Evolutionary conservation across 83 land plant species (phyloP).

Genomic region (Thuja plicata): DNA sequence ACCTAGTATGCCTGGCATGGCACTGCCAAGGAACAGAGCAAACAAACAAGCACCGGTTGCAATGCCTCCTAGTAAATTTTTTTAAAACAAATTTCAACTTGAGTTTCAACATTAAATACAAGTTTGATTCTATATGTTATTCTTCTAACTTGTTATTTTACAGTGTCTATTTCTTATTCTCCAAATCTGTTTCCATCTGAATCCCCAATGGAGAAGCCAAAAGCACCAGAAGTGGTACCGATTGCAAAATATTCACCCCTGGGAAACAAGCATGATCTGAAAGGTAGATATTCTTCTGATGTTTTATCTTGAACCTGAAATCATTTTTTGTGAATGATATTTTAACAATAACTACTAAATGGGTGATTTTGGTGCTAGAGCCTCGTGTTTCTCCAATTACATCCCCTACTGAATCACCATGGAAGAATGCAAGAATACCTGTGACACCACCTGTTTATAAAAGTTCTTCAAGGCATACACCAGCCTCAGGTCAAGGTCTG

Average conservation of each 20-base stretch:
- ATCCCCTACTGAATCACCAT: background rate
- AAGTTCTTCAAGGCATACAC: background rate
- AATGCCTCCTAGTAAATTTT: background rate
- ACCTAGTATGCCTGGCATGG: background rate
- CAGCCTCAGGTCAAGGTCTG: background rate
- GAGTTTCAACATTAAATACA: background rate
- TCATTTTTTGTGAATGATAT: background rate
- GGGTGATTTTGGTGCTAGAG: background rate
- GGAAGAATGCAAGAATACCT: slow-evolving; percentile 5
- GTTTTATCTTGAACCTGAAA: background rate
- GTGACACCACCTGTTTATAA: background rate
- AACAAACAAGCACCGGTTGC: slow-evolving; percentile 5
- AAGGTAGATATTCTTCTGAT: background rate
- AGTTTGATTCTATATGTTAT: background rate
- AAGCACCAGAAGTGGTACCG: background rate
- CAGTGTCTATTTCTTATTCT: background rate
- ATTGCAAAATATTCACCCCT: background rate
- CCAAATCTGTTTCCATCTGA: background rate
- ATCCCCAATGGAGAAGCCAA: background rate
- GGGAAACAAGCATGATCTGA: background rate
- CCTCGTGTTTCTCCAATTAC: background rate
- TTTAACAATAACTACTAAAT: background rate
- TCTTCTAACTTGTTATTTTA: background rate
- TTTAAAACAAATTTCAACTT: background rate
- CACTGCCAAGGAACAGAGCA: background rate